phyloP scores from a whole-genome alignment of 495 filamentous ascomycete genomes.

The Hyaloscypha bicolor region DNA sequence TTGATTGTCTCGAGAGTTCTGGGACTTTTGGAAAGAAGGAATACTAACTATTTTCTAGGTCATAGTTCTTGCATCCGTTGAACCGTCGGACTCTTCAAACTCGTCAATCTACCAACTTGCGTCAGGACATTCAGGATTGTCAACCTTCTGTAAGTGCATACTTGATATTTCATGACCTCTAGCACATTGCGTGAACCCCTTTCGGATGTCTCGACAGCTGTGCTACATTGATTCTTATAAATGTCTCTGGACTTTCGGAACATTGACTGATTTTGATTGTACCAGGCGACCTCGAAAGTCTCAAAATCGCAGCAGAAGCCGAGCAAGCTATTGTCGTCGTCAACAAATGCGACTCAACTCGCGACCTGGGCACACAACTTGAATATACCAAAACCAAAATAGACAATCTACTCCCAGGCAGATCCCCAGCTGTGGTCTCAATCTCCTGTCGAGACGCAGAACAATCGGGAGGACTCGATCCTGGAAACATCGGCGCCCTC shows the following conservation, averaged over 20 bases:
- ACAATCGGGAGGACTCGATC: background rate
- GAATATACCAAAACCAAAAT: conserved; percentile 2
- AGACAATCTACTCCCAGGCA: background rate
- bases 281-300: conserved; percentile 48
- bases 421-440: conserved; percentile 34
- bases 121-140: background rate
- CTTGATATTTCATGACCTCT: too few relatives aligned
- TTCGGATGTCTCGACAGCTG: too few relatives aligned
- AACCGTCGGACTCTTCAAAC: background rate
- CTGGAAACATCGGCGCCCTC: conserved; percentile 62
- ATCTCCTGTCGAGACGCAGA: conserved; percentile 65
- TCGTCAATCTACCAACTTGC: background rate
- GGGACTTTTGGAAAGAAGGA: background rate
- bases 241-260: too few relatives aligned
- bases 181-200: too few relatives aligned
- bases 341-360: conserved; percentile 78
- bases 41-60: background rate
- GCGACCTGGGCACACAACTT: background rate
- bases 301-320: conserved; percentile 50
- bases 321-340: conserved; percentile 70
- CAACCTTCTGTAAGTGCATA: background rate
- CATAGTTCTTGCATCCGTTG: background rate
- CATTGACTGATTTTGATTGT: conserved; percentile 29
- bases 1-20: background rate
- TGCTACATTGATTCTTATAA: too few relatives aligned